Evolutionary conservation across 2,329 filamentous ascomycete species (phyloP).

Genomic region (Stagonosporopsis rhizophila): DNA sequence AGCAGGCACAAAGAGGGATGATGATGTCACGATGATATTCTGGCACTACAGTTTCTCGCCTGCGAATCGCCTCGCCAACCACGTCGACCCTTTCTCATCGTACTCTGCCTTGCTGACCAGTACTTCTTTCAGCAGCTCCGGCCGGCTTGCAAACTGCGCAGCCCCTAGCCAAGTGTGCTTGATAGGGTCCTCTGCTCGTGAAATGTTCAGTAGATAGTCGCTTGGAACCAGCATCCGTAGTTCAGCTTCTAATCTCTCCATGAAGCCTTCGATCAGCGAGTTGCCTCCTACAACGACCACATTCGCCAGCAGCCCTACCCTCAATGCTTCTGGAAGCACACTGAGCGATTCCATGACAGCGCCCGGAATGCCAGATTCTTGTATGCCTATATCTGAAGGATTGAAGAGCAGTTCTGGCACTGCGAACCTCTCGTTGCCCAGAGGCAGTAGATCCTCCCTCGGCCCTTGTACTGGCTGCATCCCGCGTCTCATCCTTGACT

Average conservation of each 20-base stretch:
- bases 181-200: constrained; percentile 75
- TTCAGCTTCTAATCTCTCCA: constrained; percentile 77
- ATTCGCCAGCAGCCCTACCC: constrained; percentile 84
- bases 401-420: constrained; percentile 91
- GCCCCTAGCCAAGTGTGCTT: constrained; percentile 86
- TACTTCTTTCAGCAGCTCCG: constrained; percentile 67
- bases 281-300: constrained; percentile 90
- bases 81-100: constrained; percentile 77
- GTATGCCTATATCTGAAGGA: constrained; percentile 83
- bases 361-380: constrained; percentile 81
- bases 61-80: constrained; percentile 76
- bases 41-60: constrained; percentile 16
- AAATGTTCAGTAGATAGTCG: constrained; percentile 41
- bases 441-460: constrained; percentile 79
- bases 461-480: constrained; percentile 58
- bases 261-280: constrained; percentile 78
- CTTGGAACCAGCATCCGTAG: constrained; percentile 63
- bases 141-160: constrained; percentile 75
- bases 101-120: constrained; percentile 90
- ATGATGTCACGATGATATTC: neutral
- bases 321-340: constrained; percentile 78
- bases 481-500: constrained; percentile 60
- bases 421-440: constrained; percentile 90
- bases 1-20: neutral
- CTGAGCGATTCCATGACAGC: constrained; percentile 81